phyloP scores from a whole-genome alignment of 768 basidiomycete genomes.

The Lactarius trivialis region DNA sequence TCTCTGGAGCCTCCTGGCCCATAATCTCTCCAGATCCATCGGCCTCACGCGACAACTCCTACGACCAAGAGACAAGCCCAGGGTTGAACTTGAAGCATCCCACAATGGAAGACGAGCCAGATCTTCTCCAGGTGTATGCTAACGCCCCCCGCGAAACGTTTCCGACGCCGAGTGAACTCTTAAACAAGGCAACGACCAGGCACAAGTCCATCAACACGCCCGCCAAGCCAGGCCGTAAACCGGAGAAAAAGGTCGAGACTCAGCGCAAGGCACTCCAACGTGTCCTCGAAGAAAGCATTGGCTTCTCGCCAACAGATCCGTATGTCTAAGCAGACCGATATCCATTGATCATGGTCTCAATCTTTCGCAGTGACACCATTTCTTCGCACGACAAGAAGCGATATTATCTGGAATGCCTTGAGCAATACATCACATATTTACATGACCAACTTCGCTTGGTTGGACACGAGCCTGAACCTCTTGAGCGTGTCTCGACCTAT shows the following conservation, averaged over 20 bases:
- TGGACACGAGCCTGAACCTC: slow-evolving; percentile 38
- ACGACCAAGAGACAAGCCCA: not conserved
- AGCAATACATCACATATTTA: slow-evolving; percentile 61
- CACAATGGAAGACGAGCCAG: not conserved
- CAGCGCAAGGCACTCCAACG: slow-evolving; percentile 53
- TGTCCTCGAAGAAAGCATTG: slow-evolving; percentile 48
- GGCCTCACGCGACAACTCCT: not conserved
- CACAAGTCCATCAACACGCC: slow-evolving; percentile 12
- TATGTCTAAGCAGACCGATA: slow-evolving; percentile 30
- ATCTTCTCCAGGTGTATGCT: slow-evolving; percentile 23
- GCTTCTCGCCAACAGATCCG: slow-evolving; percentile 58
- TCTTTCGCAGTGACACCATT: slow-evolving; percentile 49
- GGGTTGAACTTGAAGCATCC: not conserved
- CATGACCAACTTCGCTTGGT: slow-evolving; percentile 54
- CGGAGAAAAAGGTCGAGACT: slow-evolving; percentile 33
- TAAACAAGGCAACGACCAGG: slow-evolving; percentile 35
- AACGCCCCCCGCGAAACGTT: slow-evolving; percentile 34
- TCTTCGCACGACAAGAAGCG: slow-evolving; percentile 76
- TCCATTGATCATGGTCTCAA: slow-evolving; percentile 1
- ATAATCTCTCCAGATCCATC: slow-evolving; percentile 14
- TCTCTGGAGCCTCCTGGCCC: slow-evolving; percentile 18
- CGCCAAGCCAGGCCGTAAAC: slow-evolving; percentile 2
- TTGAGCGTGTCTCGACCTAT: slow-evolving; percentile 47
- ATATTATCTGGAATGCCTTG: slow-evolving; percentile 65
- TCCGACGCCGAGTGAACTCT: slow-evolving; percentile 60